Base-by-base conservation (phyloP, 192 early-diverging fungal genomes). In the Mortierella hygrophila region DNA sequence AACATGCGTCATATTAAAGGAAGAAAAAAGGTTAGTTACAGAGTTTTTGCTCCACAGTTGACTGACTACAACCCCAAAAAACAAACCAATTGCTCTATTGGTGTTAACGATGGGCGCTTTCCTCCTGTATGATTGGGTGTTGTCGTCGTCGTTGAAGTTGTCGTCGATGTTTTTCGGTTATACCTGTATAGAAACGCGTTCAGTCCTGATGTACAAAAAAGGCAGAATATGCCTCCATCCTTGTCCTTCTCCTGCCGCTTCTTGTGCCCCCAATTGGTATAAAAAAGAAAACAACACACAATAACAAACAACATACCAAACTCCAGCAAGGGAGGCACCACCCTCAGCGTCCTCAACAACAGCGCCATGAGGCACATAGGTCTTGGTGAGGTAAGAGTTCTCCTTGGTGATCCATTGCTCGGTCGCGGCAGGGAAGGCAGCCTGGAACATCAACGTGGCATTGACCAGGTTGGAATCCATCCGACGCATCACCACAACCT, bases 401-500 rank as follows among this genome's bases (percentile, higher is more conserved):
- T 82, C 81, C 44, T 65, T 76, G 10, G 32, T 69, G 23, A 38
- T 54, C 74, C 76, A 77, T 15, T 68, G 47, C 23, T 63, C 52
- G 35, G 81, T 77, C 40, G 63, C 40, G 69, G 81, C 55, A 55
- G 81, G 75, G 69, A 72, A 82, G 21, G 81, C 68, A 8, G 81
- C 81, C 57, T 70, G 49, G 75, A 52, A 82, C 81, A 82, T 82
- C 40, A 70, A 49, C 0, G 81, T 46, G 13, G 81, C 81, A 65
- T 82, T 75, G 0, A 82, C 70, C 16, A 82, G 29, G 76, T 82
- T 70, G 18, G 54, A 77, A 77, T 82, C 81, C 75, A 77, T 82
- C n/a, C 81, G 63, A 52, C 81, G 81, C 74, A 82, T 82, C 52
- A 82, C 75, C 6, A 77, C 75, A 18, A 82, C 81, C 41, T 82